A percentile compares a stretch with the other conserved stretches of the same genome.
Conservation (phyloP, 2,329 filamentous ascomycete genomes). For the Venturia asperata region DNA sequence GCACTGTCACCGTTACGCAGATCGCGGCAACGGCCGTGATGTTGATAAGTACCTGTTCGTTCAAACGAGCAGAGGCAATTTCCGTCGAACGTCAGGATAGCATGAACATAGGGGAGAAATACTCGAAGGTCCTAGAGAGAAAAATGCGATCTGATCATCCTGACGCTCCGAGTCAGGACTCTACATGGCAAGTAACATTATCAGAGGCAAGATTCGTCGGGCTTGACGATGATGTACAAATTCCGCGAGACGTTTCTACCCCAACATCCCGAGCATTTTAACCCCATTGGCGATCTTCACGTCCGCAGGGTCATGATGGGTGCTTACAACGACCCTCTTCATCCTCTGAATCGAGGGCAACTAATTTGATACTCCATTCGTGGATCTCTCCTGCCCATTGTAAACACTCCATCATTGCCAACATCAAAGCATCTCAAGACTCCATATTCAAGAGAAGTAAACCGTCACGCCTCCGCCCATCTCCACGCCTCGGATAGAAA, state of each 20-base stretch:
- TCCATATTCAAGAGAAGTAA: conserved; percentile 28
- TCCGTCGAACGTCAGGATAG: conserved; percentile 32
- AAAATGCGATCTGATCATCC: conserved; percentile 26
- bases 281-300: conserved; percentile 38
- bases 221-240: background rate
- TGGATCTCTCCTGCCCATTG: conserved; percentile 28
- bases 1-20: conserved; percentile 47
- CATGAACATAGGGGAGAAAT: conserved; percentile 31
- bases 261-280: conserved; percentile 12
- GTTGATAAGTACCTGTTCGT: conserved; percentile 47
- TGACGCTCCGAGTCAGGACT: conserved; percentile 33
- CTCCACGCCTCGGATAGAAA: conserved; percentile 52
- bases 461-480: conserved; percentile 51
- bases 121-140: conserved; percentile 29
- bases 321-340: conserved; percentile 37
- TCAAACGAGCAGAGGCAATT: conserved; percentile 40
- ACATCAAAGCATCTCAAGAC: background rate
- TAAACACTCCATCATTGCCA: background rate
- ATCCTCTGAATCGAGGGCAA: conserved; percentile 34
- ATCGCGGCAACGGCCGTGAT: conserved; percentile 37
- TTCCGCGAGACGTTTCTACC: conserved; percentile 15
- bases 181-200: conserved; percentile 25
- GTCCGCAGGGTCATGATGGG: conserved; percentile 49
- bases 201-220: background rate
- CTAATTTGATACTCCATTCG: conserved; percentile 42